Conservation (phyloP, 1,284 basidiomycete genomes). For the Porodaedalea pini region DNA sequence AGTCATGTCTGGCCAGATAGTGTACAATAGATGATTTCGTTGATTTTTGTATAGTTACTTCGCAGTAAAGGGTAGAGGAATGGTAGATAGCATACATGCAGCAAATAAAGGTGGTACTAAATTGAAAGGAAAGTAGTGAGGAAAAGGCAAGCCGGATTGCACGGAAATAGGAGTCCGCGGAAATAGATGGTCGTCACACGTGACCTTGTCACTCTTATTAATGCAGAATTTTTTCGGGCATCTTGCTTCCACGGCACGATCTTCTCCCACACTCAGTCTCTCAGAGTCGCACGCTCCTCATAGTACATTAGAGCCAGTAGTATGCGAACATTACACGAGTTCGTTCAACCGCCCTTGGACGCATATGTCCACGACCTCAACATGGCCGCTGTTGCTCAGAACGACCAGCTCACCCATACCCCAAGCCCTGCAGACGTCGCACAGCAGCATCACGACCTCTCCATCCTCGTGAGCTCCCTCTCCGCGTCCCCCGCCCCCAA, state of each 20-base stretch:
- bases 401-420: slow-evolving; percentile 34
- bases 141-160: not conserved
- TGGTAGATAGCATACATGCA: no score
- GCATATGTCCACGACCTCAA: slow-evolving; percentile 11
- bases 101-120: no score
- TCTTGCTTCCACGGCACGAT: not conserved
- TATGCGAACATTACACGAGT: slow-evolving; percentile 19
- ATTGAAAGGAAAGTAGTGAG: not conserved
- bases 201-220: not conserved
- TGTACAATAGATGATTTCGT: no score
- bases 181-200: not conserved
- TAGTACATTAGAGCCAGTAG: not conserved
- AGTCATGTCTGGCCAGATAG: no score
- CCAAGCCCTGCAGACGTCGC: slow-evolving; percentile 31
- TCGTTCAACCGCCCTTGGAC: slow-evolving; percentile 11
- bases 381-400: slow-evolving; percentile 10
- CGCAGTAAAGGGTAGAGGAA: no score
- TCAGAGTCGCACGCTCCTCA: no score
- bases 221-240: not conserved
- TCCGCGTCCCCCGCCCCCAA: slow-evolving; percentile 27
- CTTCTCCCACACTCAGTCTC: slow-evolving; percentile 6
- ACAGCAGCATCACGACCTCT: slow-evolving; percentile 36
- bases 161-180: not conserved
- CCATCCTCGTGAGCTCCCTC: slow-evolving; percentile 40
- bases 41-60: no score